A percentile compares a stretch with the other conserved stretches of the same genome.
Conservation (phyloP, 129 eudicot species). For the Cynara cardunculus region DNA sequence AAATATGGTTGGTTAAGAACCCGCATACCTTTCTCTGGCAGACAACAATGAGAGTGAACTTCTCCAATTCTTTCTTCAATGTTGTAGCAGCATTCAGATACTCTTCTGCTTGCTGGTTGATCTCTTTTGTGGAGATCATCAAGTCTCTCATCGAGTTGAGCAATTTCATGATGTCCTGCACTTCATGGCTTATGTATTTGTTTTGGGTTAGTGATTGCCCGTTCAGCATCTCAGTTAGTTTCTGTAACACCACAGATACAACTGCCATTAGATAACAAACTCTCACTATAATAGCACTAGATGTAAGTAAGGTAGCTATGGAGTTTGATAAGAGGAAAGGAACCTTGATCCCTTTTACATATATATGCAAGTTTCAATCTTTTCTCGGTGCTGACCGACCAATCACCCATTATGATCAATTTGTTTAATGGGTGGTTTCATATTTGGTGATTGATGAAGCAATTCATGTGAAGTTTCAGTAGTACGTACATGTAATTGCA, state of each 20-base stretch:
- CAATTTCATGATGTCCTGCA: conserved; percentile 24
- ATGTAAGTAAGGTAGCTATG: not conserved
- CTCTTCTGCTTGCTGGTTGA: not conserved
- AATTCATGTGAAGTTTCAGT: too few relatives aligned
- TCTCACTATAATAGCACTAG: not conserved
- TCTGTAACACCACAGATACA: conserved; percentile 31
- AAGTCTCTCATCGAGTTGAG: conserved; percentile 22
- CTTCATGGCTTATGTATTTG: conserved; percentile 23
- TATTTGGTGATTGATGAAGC: too few relatives aligned
- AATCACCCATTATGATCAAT: not conserved
- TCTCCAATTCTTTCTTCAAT: conserved; percentile 39
- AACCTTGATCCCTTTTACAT: not conserved
- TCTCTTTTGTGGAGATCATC: not conserved
- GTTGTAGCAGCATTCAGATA: conserved; percentile 24
- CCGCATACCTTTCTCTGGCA: conserved; percentile 34
- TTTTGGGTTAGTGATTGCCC: conserved; percentile 20
- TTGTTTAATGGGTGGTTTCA: not conserved
- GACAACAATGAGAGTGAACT: conserved; percentile 22
- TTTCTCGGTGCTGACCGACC: not conserved
- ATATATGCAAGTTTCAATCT: not conserved
- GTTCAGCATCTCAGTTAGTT: conserved; percentile 33
- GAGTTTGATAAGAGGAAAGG: conserved; percentile 1
- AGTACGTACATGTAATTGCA: too few relatives aligned
- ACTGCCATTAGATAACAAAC: conserved; percentile 26
- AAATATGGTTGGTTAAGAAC: conserved; percentile 27